Percentiles rank a stretch among this genome's conserved stretches.
Evolutionary conservation across 495 filamentous ascomycete genomes (phyloP).

Genomic region (Evernia prunastri): DNA sequence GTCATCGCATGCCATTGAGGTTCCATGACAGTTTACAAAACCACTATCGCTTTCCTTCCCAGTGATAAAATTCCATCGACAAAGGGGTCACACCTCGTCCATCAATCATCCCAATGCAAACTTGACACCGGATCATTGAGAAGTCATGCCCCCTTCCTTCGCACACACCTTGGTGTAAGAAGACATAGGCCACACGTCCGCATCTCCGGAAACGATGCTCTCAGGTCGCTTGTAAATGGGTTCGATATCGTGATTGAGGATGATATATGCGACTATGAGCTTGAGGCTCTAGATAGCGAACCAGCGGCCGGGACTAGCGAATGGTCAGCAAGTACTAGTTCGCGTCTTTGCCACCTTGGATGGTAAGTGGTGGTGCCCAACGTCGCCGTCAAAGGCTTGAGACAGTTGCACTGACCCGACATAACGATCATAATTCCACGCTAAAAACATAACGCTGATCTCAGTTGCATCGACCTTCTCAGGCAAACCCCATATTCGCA

Average conservation of each 20-base stretch:
- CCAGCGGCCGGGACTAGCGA: slow-evolving; percentile 18
- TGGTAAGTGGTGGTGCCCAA: neutral
- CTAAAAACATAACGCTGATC: neutral
- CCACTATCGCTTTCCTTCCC: too few species aligned
- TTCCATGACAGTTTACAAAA: too few species aligned
- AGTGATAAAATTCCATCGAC: too few species aligned
- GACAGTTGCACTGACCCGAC: neutral
- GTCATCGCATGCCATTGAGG: too few species aligned
- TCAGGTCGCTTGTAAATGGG: neutral
- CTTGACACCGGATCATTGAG: too few species aligned
- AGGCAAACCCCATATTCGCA: slow-evolving; percentile 6
- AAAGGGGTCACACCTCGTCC: too few species aligned
- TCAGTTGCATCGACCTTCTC: slow-evolving; percentile 11
- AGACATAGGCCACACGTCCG: neutral
- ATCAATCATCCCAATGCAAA: too few species aligned
- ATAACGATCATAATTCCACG: slow-evolving; percentile 17
- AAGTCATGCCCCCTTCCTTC: neutral
- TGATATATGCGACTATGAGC: slow-evolving; percentile 18
- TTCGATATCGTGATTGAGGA: slow-evolving; percentile 20
- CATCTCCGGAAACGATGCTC: slow-evolving; percentile 4
- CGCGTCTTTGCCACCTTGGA: too few species aligned
- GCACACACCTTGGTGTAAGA: slow-evolving; percentile 1
- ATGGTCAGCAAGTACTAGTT: neutral
- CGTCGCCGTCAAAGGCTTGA: neutral
- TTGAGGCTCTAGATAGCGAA: slow-evolving; percentile 17